Evolutionary conservation across 1,139 yeast species (phyloP), one percentile per base, ranked within the genome.

Genomic region (Hansenula lynferdii): DNA sequence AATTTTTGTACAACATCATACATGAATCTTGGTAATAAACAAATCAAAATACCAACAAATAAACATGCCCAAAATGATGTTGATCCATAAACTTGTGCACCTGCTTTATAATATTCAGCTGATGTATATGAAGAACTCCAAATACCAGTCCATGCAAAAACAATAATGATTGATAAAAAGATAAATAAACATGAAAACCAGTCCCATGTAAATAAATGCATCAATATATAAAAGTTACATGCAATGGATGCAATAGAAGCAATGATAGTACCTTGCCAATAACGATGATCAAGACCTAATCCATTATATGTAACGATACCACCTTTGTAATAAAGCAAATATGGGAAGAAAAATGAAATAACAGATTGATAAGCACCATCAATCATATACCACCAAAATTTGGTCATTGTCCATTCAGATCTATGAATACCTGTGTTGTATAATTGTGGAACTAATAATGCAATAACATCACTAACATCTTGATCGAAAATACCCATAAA

Each of bases 181-280:
- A 78, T 75, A 53, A 86, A 72, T 39, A 85, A 56, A 16, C 72
- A 51, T 5, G 90, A 77, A 40, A 87, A 65, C 95, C 95, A 87
- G 63, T 92, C 98, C 98, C 98, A 92, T 56, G 95, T 74, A 57
- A 79, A 79, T 62, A 87, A 95, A 58, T 89, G 95, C 49, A 84
- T 62, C 53, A 87, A 57, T 37, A 92, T 80, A 64, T 84, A 90
- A 12, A 78, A 51, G 60, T 92, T 86, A 64, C 96, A 87, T 10
- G 95, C 68, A 41, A 84, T 67, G 44, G 85, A 86, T 5, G 95
- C 75, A 50, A 90, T 83, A 23, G 85, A 72, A 7, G 94, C 84
- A 29, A 85, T 95, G 39, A 77, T 70, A 10, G 84, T 69, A 58
- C 97, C 98, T 54, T 89, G 75, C 74, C 84, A 82, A 60, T 78